Conservation (phyloP, 441 rosid species). For the Brassica balearica region DNA sequence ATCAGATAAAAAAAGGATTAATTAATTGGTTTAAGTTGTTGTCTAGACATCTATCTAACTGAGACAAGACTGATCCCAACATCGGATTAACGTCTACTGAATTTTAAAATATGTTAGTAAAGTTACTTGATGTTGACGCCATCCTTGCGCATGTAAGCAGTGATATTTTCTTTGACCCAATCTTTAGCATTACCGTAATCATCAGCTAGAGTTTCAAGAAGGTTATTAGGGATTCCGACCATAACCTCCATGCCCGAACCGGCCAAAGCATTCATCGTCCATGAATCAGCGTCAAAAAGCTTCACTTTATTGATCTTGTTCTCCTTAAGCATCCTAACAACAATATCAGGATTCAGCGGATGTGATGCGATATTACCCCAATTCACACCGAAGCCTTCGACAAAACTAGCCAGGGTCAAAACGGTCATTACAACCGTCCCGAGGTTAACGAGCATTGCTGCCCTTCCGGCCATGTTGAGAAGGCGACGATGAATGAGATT, state of each 20-base stretch:
- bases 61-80: conserved; percentile 5
- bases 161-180: conserved; percentile 81
- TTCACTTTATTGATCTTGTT: conserved; percentile 70
- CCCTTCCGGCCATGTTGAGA: conserved; percentile 48
- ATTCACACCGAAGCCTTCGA: conserved; percentile 72
- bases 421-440: conserved; percentile 37
- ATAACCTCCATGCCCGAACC: conserved; percentile 74
- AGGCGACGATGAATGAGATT: conserved; percentile 33
- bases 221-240: conserved; percentile 80
- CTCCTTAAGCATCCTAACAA: conserved; percentile 74
- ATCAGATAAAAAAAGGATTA: background rate
- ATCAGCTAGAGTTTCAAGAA: conserved; percentile 45
- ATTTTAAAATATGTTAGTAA: background rate
- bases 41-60: background rate
- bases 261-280: conserved; percentile 56
- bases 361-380: conserved; percentile 83
- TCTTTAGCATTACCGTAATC: conserved; percentile 57
- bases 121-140: conserved; percentile 78
- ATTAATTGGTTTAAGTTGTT: background rate
- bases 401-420: conserved; percentile 40
- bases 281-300: conserved; percentile 73
- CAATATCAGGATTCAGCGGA: conserved; percentile 58
- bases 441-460: conserved; percentile 39
- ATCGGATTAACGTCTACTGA: background rate
- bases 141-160: conserved; percentile 50